Evolutionary conservation across 495 filamentous ascomycete genomes (phyloP).

Genomic region (Aspergillus wentii): DNA sequence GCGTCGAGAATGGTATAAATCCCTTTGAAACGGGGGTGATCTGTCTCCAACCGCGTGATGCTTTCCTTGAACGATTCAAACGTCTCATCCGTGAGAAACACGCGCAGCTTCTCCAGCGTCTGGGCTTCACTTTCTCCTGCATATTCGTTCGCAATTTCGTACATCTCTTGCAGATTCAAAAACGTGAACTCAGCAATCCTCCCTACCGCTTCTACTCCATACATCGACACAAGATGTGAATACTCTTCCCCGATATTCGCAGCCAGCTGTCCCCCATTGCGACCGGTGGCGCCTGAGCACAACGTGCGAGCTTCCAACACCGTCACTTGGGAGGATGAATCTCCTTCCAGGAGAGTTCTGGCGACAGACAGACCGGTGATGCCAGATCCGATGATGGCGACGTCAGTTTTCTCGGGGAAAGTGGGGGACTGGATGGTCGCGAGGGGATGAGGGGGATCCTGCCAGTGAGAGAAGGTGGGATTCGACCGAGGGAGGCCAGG

Average conservation of each 20-base stretch:
- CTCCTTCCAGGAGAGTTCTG: constrained; percentile 45
- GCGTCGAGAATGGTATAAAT: constrained; percentile 25
- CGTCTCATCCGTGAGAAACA: constrained; percentile 18
- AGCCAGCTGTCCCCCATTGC: constrained; percentile 41
- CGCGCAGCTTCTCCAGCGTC: constrained; percentile 22
- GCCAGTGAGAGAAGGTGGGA: constrained; percentile 70
- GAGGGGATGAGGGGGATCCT: constrained; percentile 54
- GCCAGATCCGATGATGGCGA: constrained; percentile 65
- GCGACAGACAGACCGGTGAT: constrained; percentile 62
- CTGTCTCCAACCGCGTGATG: constrained; percentile 17
- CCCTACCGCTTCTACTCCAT: constrained; percentile 22
- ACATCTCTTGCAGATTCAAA: constrained; percentile 23
- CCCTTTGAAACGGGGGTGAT: constrained; percentile 21
- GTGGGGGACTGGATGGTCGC: constrained; percentile 43
- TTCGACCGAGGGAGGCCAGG: constrained; percentile 46
- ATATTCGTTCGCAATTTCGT: constrained; percentile 18
- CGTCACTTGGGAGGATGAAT: constrained; percentile 18
- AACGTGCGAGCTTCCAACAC: constrained; percentile 70
- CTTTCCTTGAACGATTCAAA: constrained; percentile 21
- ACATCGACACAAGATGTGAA: constrained; percentile 12
- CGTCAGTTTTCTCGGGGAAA: constrained; percentile 46
- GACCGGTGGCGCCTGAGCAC: constrained; percentile 76
- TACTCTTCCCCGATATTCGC: constrained; percentile 30
- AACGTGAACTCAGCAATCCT: constrained; percentile 27
- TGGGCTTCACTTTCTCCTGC: constrained; percentile 22